Percentiles rank a stretch among this genome's conserved stretches.
phyloP scores from a whole-genome alignment of 116 monocot species.

The Trichopus zeylanicus region DNA sequence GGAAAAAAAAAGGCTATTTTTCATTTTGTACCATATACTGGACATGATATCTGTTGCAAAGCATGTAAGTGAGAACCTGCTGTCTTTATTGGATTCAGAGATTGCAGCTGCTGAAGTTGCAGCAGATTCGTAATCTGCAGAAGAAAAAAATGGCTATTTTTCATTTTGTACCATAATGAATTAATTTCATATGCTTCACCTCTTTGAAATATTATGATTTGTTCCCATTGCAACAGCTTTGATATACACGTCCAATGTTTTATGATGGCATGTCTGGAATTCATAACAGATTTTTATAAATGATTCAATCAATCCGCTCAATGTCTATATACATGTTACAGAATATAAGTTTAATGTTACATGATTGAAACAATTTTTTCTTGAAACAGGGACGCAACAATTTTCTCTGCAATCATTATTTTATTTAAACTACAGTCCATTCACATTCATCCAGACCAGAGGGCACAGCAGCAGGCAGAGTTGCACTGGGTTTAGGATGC shows the following conservation, averaged over 20 bases:
- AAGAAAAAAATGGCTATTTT: neutral
- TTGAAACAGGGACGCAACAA: too few relatives aligned
- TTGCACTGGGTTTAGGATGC: constrained; percentile 16
- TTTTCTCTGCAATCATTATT: neutral
- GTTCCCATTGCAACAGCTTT: too few relatives aligned
- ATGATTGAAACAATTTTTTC: neutral
- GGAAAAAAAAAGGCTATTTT: neutral
- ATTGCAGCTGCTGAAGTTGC: constrained; percentile 61
- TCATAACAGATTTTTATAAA: neutral
- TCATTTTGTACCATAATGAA: too few relatives aligned
- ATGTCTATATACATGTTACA: constrained; percentile 10
- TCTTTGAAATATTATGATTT: too few relatives aligned
- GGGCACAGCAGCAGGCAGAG: constrained; percentile 9
- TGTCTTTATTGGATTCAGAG: constrained; percentile 64
- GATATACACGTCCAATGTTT: too few relatives aligned
- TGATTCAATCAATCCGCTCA: constrained; percentile 6
- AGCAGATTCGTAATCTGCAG: neutral
- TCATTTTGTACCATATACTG: too few relatives aligned
- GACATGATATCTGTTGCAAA: constrained; percentile 92
- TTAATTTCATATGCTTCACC: too few relatives aligned
- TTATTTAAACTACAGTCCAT: constrained; percentile 32
- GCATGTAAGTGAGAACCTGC: constrained; percentile 45
- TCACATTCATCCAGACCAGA: constrained; percentile 23
- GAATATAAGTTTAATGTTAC: neutral
- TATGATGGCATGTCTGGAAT: too few relatives aligned